phyloP scores from a whole-genome alignment of 306 rosid species.

The Trifolium repens region DNA sequence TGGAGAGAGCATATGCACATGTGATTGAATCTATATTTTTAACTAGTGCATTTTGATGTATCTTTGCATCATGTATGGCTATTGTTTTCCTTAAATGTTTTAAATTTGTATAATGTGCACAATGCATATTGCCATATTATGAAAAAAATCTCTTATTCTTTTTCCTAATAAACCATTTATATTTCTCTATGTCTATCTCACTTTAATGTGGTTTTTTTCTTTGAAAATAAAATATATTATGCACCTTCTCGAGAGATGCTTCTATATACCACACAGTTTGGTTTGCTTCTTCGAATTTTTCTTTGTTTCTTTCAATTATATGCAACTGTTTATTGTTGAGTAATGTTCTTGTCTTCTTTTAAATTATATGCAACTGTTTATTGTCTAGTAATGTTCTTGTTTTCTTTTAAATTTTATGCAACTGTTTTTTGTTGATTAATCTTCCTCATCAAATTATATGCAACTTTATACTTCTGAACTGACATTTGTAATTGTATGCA shows the following conservation, averaged over 20 bases:
- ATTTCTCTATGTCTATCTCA: too few relatives aligned
- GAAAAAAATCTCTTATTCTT: too few relatives aligned
- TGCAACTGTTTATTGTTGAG: too few relatives aligned
- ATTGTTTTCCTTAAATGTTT: neutral
- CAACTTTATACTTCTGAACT: conserved; percentile 29
- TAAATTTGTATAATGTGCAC: conserved; percentile 1
- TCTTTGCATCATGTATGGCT: conserved; percentile 9
- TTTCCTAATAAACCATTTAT: too few relatives aligned
- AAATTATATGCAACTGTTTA: too few relatives aligned
- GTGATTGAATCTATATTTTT: neutral
- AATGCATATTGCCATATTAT: too few relatives aligned
- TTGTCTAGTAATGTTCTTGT: neutral
- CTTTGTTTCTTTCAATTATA: too few relatives aligned
- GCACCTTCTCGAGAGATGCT: too few relatives aligned
- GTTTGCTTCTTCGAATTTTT: too few relatives aligned
- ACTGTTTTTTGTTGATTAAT: neutral
- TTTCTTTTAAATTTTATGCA: neutral
- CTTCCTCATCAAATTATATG: neutral
- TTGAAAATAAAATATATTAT: too few relatives aligned
- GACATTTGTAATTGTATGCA: conserved; percentile 32
- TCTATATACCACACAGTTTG: too few relatives aligned
- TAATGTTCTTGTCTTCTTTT: neutral
- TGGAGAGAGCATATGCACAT: neutral
- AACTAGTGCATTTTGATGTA: conserved; percentile 10
- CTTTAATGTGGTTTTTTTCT: too few relatives aligned